Base-by-base conservation (phyloP, 2,329 filamentous ascomycete species). In the Fusarium begoniae region DNA sequence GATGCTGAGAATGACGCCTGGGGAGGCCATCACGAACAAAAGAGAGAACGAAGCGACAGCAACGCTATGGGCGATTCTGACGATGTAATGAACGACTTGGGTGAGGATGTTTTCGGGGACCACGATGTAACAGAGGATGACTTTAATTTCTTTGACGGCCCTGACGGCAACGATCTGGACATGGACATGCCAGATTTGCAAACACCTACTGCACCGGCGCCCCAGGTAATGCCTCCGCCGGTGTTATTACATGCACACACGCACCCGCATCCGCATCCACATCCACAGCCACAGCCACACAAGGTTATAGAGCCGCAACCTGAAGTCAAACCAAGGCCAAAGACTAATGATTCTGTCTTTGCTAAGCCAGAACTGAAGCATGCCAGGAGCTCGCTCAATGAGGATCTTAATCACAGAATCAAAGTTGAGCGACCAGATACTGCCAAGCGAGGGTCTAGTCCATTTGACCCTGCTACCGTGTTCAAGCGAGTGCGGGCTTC, bases 81-180 rank as follows among this genome's bases (percentile, higher is more conserved):
- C 37, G 86, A 92, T 75, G 83, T 94, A 10, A 93, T 94, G 77
- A 91, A 88, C 26, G 92, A 93, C 62, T 86, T 93, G 74, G 90
- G 90, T 18, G 89, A 88, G 14, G 91, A 94, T 73, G 89, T 92
- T 74, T 94, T 94, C 81, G 90, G 88, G n/a, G 89, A 91, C n/a
- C 88, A 90, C 71, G 89, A 91, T 73, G 87, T 96, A n/a, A 95
- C 92, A 3, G 94, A 96, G 75, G 93, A 90, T 11, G 94, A 96
- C 78, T 96, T 96, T 80, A 94, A 89, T 79, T 96, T 95, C 81
- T 96, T 96, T 75, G 93, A 96, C 76, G 83, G 87, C 32, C 85
- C 87, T 7, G 84, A 80, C 6, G 82, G 81, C 17, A 80, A 82
- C 30, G 84, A 84, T 47, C 66, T 86, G 45, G 82, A 83, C 28